phyloP scores from a whole-genome alignment of 164 flowering plant species.

The Paratinospora sagittata region DNA sequence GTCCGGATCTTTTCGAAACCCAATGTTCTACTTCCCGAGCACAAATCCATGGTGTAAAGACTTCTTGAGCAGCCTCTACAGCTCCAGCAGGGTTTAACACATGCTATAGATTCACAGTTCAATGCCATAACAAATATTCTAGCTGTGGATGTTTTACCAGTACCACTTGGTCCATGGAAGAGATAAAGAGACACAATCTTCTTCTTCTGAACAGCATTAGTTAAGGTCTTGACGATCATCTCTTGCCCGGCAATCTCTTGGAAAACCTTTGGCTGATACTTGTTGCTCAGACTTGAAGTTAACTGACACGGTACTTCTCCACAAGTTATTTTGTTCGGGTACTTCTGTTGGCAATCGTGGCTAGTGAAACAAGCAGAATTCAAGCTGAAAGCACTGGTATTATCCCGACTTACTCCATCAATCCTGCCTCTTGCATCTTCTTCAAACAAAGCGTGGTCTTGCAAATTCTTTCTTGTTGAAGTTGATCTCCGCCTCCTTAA shows the following conservation, averaged over 20 bases:
- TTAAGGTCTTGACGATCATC: conserved; percentile 23
- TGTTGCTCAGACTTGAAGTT: conserved; percentile 16
- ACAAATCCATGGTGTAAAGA: conserved; percentile 27
- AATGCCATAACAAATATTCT: conserved; percentile 32
- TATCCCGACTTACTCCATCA: conserved; percentile 7
- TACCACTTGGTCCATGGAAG: conserved; percentile 40
- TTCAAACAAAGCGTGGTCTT: conserved; percentile 12
- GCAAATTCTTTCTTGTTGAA: conserved; percentile 3
- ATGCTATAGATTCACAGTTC: conserved; percentile 26
- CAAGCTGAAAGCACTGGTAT: conserved; percentile 6
- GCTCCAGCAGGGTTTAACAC: conserved; percentile 32
- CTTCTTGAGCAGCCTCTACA: conserved; percentile 36
- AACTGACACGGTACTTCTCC: conserved; percentile 7
- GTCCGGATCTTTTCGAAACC: conserved; percentile 28
- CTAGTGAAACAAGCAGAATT: conserved; percentile 4
- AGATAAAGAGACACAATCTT: conserved; percentile 30
- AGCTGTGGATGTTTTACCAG: conserved; percentile 40
- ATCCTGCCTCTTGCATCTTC: conserved; percentile 9
- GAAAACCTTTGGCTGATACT: conserved; percentile 30
- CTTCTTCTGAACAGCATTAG: conserved; percentile 24
- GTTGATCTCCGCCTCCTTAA: conserved; percentile 1
- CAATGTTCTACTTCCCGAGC: conserved; percentile 24
- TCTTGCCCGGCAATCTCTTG: conserved; percentile 30
- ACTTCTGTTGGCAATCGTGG: conserved; percentile 7
- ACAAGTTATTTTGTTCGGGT: neutral